Base-by-base conservation (phyloP, 1,284 basidiomycete species). In the Leccinum subrobustum region DNA sequence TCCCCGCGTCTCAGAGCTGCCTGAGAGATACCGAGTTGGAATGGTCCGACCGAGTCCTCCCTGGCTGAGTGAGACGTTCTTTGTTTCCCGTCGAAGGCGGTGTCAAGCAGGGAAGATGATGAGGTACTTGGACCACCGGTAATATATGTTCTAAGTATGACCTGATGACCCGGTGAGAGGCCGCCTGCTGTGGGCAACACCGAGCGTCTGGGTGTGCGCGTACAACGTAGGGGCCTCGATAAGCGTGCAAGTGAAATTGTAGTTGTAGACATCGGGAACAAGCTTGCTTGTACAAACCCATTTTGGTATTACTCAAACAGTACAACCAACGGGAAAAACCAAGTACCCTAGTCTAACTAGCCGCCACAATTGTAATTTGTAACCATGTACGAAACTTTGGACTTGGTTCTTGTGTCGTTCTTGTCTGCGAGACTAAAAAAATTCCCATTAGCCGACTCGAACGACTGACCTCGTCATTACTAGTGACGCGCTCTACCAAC, bases 11-110 rank as follows among this genome's bases (percentile, higher is more conserved):
- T 80, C 62, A 79, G 75, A 6, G 81, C 79, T 8, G 81, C 80
- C 54, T 83, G 84, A 12, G 83, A 83, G 52, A 92, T 79, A 4
- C 92, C 92, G 2, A 95, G 81, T 63, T 87, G 87, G 69, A 96
- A 95, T 29, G 93, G 93, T 0, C 93, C 93, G 18, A 91, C 87
- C 25, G 79, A 79, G 61, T 89, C 88, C 58, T 81, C 78, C 64
- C 78, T 77, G 42, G 77, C 73, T 16, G 60, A 61, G 16, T 62
- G 59, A 42, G 77, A 71, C 2, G 75, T 66, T 25, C 75, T 75
- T 61, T 79, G 83, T 68, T 79, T 84, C 62, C 83, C 84, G 71
- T 89, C 85, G 58, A 91, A 79, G n/a, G 88, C 81, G 62, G 85
- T 83, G 16, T 85, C 83, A 54, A 92, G 81, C n/a, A 85, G 70